A percentile compares a stretch with the other conserved stretches of the same genome.
Conservation (phyloP, 169 alveolate genomes). For the Plasmodium relictum region DNA sequence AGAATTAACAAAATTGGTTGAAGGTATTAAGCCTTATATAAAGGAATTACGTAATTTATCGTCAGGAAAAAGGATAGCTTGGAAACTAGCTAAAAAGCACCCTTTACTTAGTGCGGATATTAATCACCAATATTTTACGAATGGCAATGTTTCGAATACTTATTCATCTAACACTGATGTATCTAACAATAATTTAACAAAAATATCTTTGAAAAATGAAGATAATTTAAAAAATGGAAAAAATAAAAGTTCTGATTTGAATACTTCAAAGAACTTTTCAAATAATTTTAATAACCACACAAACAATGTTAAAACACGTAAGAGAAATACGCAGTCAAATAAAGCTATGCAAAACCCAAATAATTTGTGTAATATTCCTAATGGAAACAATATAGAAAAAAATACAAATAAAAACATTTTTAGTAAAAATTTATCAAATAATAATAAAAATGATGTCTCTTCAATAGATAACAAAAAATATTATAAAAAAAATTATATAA, state of each 20-base stretch:
- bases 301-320: neutral
- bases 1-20: slow-evolving; percentile 78
- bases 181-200: neutral
- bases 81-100: slow-evolving; percentile 83
- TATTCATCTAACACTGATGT: neutral
- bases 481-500: neutral
- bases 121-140: slow-evolving; percentile 3
- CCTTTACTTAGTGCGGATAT: slow-evolving; percentile 33
- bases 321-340: neutral
- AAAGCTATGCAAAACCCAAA: neutral
- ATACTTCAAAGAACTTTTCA: neutral
- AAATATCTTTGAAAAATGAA: neutral
- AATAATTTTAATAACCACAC: neutral
- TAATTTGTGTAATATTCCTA: neutral
- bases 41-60: slow-evolving; percentile 83
- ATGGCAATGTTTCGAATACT: neutral
- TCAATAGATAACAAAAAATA: neutral
- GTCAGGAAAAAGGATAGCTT: slow-evolving; percentile 87
- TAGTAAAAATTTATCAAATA: too few relatives aligned
- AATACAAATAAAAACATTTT: too few relatives aligned
- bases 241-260: neutral
- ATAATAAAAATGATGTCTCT: neutral
- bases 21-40: slow-evolving; percentile 83
- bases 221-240: slow-evolving; percentile 9
- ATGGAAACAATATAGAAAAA: slow-evolving; percentile 5